Base-by-base conservation (phyloP, 129 eudicot genomes). In the Flaveria ramosissima region DNA sequence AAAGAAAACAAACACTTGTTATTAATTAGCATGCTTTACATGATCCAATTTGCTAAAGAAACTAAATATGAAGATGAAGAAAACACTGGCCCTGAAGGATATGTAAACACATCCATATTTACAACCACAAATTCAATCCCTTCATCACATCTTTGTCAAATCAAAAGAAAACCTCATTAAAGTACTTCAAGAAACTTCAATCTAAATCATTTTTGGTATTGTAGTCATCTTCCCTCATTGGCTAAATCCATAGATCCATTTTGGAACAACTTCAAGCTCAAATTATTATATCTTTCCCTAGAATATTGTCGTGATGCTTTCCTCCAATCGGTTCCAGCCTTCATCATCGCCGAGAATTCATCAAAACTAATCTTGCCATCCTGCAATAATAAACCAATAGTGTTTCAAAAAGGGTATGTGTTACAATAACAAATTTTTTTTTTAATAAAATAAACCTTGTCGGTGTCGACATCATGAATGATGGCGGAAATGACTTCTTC, bases 311-410 rank as follows among this genome's bases (percentile, higher is more conserved):
- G 88, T 1, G 98, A 93, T 57, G 98, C 98, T 78, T 93, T 93
- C 78, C 98, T 93, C 98, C 98, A 93, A 79, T 93, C 98, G 6
- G 97, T 90, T 64, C 98, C 98, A 5, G 97, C 85, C 79, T 93
- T 90, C 98, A 93, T 93, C 98, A 93, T 93, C 8, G 89, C 86
- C 0, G 92, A 85, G 73, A 93, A 93, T 71, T 93, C 98, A 5
- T 93, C 98, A 20, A 83, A 93, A 76, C 97, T 93, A 77, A 90
- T 93, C 24, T 86, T 84, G 41, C 98, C 95, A 53, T 90, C 98
- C 98, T 93, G 81, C 75, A 65, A 55, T 19, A 73, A 72, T 78
- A 60, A 79, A 65, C 59, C 45, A 36, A 61, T 24, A 71, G 15
- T 27, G 6, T 46, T 19, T 52, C 7, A 14, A 50, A 13, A 8